Base-by-base conservation (phyloP, 345 rosid species). In the Heritiera fomes region DNA sequence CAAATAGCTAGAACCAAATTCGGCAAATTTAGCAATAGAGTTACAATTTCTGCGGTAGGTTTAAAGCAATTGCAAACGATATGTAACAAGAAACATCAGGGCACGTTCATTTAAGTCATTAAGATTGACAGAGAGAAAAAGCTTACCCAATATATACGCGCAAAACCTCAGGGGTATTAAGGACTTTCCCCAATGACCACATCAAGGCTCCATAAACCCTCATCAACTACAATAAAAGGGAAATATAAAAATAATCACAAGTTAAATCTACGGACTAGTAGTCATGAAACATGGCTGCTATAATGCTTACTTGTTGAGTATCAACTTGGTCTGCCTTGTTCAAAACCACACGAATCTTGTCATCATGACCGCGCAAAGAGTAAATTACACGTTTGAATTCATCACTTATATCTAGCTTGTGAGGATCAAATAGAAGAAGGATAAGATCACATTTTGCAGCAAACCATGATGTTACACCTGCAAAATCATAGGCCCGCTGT, bases 161-260 rank as follows among this genome's bases (percentile, higher is more conserved):
- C 84, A 50, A 66, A 81, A 93, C 99, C 86, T 93, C 99, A 53
- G 98, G 98, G 81, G 97, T 93, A 78, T 92, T 93, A 14, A 95
- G 84, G 83, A 95, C 99, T 87, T 93, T 95, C 74, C 99, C 97
- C 28, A 95, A 97, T 56, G 99, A 96, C 98, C 98, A 96, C 97
- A 96, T 93, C 71, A 95, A 83, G 65, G 97, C 98, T 84, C 99
- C 99, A 85, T 96, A 92, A 34, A 96, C 99, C 87, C 98, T 94
- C 99, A 96, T 96, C 67, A 96, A 86, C 99, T 96, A 87, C 69
- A 81, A 75, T 23, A 79, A 38, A 58, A 77, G 71, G 43, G 18
- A 7, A 40, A 78, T 8, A 76, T 49, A 63, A 65, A 14, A 34
- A 75, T 65, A 78, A 13, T 40, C 74, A 55, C 56, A 15, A 47